Conservation (phyloP, 805 yeast species). For the Debaryomyces prosopidis region DNA sequence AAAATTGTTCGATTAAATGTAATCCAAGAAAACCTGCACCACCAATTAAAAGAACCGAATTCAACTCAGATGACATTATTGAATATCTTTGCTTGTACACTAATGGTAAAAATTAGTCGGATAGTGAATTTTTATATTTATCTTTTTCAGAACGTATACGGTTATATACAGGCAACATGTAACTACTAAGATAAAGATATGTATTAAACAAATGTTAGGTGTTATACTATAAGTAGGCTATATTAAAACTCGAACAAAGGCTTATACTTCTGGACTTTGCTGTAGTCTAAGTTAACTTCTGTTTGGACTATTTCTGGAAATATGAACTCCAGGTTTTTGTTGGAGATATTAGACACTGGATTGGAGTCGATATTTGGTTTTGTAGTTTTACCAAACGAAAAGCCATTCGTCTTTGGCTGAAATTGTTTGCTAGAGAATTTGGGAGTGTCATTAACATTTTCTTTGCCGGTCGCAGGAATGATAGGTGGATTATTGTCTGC, state of each 20-base stretch:
- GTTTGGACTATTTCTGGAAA: conserved; percentile 26
- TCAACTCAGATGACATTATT: conserved; percentile 13
- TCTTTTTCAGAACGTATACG: no score
- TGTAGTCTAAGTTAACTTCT: conserved; percentile 20
- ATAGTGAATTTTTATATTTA: no score
- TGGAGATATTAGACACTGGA: neutral
- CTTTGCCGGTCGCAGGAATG: neutral
- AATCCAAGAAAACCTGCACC: conserved; percentile 95
- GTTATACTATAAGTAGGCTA: neutral
- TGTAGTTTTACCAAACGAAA: neutral
- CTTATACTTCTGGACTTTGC: conserved; percentile 27
- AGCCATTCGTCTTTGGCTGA: neutral
- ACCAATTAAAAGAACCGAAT: conserved; percentile 83
- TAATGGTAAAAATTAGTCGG: neutral
- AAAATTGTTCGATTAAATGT: conserved; percentile 85
- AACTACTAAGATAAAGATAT: no score
- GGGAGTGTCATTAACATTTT: neutral
- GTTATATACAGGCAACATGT: no score
- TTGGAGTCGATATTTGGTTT: neutral
- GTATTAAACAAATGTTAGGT: no score
- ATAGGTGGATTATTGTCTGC: neutral
- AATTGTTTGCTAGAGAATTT: neutral
- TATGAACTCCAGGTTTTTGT: conserved; percentile 6
- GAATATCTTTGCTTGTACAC: neutral
- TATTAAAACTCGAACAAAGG: conserved; percentile 24